Evolutionary conservation across 1,284 basidiomycete species (phyloP), one percentile per base, ranked within the genome.

Genomic region (Cutaneotrichosporon cutaneum): DNA sequence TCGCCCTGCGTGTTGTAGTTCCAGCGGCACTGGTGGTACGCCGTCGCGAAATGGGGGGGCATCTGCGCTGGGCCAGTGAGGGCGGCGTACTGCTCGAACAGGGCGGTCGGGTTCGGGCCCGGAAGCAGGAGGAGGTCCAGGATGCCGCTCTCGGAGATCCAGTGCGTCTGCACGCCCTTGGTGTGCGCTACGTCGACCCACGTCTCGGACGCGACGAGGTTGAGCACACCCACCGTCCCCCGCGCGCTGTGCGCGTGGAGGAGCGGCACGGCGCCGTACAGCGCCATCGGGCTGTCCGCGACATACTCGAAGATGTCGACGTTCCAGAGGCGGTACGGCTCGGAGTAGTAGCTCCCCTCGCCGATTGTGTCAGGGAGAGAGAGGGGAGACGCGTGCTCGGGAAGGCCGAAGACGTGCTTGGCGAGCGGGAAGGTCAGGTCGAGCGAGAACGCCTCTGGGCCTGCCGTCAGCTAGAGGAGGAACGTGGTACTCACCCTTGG

Each of bases 1-100:
- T 99, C 96, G 13, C 89, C 87, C 54, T 92, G 89, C 75, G 88
- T 91, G 68, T 96, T 84, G 74, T 99, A 99, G 80, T 99, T 99
- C 96, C 96, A 99, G 51, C 96, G 84, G 78, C 94, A 98, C 77
- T 99, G 95, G 80, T 99, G 95, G 76, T 99, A 95, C 0, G 88
- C 95, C 56, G 97, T 84, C 30, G 92, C 87, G 86, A 93, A 98
- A 54, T 91, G 86, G 4, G 93, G 89, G 0, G 96, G 96, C 18
- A 99, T 82, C 2, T 88, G 87, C 0, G 91, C 87, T 0, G 89
- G 86, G 2, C 96, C 95, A 0, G 94, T 95, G 35, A 98, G 83
- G 24, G 82, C 77, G 0, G 92, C 85, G 76, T 94, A 98, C 73
- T 95, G 92, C 54, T 84, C 84, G 78, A 97, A 94, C 48, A 97